Evolutionary conservation across 164 flowering plant species (phyloP).

Genomic region (Tetrastigma voinierianum): DNA sequence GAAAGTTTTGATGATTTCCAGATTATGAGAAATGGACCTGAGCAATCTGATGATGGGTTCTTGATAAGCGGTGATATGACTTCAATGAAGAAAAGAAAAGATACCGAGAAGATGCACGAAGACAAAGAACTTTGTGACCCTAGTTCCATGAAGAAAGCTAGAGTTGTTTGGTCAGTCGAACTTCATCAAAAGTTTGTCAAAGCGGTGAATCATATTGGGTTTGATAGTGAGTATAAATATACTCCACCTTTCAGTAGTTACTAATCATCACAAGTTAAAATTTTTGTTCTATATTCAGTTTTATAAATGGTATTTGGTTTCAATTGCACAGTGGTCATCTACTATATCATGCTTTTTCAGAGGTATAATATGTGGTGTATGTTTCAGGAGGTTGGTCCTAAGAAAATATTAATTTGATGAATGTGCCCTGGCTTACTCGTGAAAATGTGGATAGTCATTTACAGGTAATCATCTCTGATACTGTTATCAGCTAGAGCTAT

Average conservation of each 20-base stretch:
- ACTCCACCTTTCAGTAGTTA: not conserved
- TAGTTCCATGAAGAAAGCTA: constrained; percentile 65
- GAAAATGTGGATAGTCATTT: constrained; percentile 99
- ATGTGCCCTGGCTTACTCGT: constrained; percentile 89
- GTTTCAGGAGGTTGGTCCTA: constrained; percentile 93
- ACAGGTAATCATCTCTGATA: constrained; percentile 55
- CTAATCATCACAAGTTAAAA: not conserved
- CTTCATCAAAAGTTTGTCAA: constrained; percentile 94
- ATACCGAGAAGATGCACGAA: constrained; percentile 48
- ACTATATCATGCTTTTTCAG: constrained; percentile 17
- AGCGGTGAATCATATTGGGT: constrained; percentile 86
- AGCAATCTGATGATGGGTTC: constrained; percentile 43
- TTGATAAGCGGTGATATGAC: constrained; percentile 43
- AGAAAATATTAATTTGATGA: constrained; percentile 92
- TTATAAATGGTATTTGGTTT: not conserved
- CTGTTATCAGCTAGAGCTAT: not conserved
- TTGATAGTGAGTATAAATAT: constrained; percentile 67
- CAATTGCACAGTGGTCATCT: constrained; percentile 1
- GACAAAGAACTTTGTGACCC: constrained; percentile 57
- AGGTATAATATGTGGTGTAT: constrained; percentile 20
- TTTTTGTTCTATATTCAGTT: not conserved
- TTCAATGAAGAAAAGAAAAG: constrained; percentile 70
- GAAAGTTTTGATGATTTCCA: constrained; percentile 55
- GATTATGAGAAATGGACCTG: constrained; percentile 38
- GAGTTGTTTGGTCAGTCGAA: constrained; percentile 93